A percentile compares a stretch with the other conserved stretches of the same genome.
phyloP scores from a whole-genome alignment of 1,284 basidiomycete genomes.

The Stereum hirsutum region DNA sequence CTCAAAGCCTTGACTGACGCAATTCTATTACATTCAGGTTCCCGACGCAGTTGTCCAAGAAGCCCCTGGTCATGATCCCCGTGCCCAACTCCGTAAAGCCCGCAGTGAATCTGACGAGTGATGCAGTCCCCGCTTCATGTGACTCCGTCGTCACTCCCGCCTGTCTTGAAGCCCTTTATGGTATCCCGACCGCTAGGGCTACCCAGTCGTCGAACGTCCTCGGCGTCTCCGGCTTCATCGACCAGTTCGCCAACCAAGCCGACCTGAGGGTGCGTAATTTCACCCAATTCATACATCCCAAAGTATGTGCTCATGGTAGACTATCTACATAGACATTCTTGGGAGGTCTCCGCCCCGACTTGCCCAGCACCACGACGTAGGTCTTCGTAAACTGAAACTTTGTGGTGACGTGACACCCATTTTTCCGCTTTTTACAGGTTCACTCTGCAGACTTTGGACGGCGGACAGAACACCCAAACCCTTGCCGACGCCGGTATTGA shows the following conservation, averaged over 20 bases:
- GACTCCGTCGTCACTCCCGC: constrained; percentile 16
- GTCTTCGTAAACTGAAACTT: too few species aligned
- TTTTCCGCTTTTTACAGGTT: too few species aligned
- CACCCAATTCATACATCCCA: constrained; percentile 21
- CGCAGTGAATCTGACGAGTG: constrained; percentile 4
- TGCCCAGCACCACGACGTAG: constrained; percentile 3
- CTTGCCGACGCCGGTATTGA: constrained; percentile 24
- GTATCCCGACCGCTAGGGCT: constrained; percentile 21
- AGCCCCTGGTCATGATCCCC: constrained; percentile 1
- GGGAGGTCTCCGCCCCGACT: constrained; percentile 19
- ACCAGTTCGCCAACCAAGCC: constrained; percentile 16
- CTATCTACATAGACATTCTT: constrained; percentile 8
- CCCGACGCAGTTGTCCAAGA: constrained; percentile 1
- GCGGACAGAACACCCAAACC: neutral
- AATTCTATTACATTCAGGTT: constrained; percentile 1
- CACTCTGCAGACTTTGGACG: constrained; percentile 1
- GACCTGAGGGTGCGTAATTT: constrained; percentile 33
- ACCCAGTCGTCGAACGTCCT: constrained; percentile 18
- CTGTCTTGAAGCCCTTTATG: constrained; percentile 21
- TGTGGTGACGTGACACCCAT: too few species aligned
- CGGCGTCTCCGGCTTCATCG: constrained; percentile 23
- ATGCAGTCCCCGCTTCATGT: constrained; percentile 14
- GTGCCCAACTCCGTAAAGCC: constrained; percentile 5
- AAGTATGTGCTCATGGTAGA: constrained; percentile 36
- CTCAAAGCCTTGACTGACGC: neutral